Conservation (phyloP, 2,329 filamentous ascomycete species). For the Exophiala xenobiotica region DNA sequence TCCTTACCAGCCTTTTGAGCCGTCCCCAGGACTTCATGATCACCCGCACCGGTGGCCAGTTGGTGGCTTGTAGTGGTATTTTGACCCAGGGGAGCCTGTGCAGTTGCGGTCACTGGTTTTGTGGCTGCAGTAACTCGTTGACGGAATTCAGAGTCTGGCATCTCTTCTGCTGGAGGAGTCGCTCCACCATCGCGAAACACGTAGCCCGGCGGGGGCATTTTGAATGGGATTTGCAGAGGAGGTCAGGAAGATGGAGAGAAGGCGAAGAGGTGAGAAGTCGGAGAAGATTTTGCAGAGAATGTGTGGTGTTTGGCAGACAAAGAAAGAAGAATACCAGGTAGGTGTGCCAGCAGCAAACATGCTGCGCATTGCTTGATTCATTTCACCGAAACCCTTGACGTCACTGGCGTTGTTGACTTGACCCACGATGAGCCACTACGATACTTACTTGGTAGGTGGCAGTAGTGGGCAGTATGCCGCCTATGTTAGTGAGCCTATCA, state of each 20-base stretch:
- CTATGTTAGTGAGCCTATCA: too few relatives aligned
- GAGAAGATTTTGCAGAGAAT: neutral
- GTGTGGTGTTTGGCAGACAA: neutral
- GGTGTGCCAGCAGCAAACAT: too few relatives aligned
- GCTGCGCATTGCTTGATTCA: too few relatives aligned
- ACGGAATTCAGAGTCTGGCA: conserved; percentile 22
- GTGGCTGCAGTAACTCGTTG: conserved; percentile 23
- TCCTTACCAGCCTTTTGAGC: conserved; percentile 50
- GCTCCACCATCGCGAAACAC: conserved; percentile 36
- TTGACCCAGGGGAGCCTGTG: conserved; percentile 27
- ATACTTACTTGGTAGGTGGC: too few relatives aligned
- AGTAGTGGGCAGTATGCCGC: too few relatives aligned
- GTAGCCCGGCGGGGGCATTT: conserved; percentile 36
- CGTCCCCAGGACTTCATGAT: conserved; percentile 47
- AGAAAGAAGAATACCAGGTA: neutral
- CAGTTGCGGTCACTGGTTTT: conserved; percentile 21
- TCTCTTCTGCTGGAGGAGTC: conserved; percentile 31
- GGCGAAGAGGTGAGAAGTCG: neutral
- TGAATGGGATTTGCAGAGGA: conserved; percentile 3
- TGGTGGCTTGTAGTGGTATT: conserved; percentile 45
- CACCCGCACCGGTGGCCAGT: conserved; percentile 42
- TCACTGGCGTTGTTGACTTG: neutral
- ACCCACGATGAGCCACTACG: too few relatives aligned
- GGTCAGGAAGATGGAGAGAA: neutral
- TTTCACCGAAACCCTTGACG: neutral